These are phyloP conservation scores for Fusarium annulatum DNA, from an alignment of 2,329 filamentous ascomycete species.

Conservation along the genomic window DNA sequence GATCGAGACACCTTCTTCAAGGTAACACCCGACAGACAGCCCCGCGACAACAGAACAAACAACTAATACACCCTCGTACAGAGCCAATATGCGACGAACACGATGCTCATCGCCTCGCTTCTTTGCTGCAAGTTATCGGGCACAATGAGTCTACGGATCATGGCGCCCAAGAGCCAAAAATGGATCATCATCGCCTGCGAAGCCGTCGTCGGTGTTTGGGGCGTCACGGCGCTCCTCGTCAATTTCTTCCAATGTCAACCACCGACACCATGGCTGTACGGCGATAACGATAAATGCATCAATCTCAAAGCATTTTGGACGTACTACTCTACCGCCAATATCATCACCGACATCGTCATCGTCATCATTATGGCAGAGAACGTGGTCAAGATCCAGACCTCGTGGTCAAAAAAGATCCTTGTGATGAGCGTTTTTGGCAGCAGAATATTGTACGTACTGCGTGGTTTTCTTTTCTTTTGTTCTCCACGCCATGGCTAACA, in stretches of 20 bases:
- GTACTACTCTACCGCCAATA: constrained; percentile 45
- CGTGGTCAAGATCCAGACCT: constrained; percentile 45
- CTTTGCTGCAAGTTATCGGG: constrained; percentile 44
- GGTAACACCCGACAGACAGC: constrained; percentile 21
- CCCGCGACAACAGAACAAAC: not conserved
- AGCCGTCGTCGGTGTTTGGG: constrained; percentile 40
- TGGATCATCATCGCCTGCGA: constrained; percentile 33
- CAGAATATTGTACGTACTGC: constrained; percentile 44
- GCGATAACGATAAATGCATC: constrained; percentile 36
- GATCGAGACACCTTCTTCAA: constrained; percentile 40
- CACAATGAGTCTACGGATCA: constrained; percentile 41
- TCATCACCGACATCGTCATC: constrained; percentile 45
- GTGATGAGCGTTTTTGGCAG: constrained; percentile 48
- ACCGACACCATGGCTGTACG: constrained; percentile 45
- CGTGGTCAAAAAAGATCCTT: constrained; percentile 42
- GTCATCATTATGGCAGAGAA: constrained; percentile 45
- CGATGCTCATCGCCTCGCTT: constrained; percentile 42
- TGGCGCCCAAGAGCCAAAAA: constrained; percentile 40
- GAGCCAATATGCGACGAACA: constrained; percentile 45
- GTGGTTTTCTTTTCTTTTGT: not conserved
- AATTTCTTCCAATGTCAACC: constrained; percentile 45
- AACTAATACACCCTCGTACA: constrained; percentile 12
- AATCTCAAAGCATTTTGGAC: constrained; percentile 40
- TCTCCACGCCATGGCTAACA: constrained; percentile 2
- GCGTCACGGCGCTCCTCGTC: constrained; percentile 39